Evolutionary conservation across 441 rosid genomes (phyloP).

Genomic region (Brassica balearica): DNA sequence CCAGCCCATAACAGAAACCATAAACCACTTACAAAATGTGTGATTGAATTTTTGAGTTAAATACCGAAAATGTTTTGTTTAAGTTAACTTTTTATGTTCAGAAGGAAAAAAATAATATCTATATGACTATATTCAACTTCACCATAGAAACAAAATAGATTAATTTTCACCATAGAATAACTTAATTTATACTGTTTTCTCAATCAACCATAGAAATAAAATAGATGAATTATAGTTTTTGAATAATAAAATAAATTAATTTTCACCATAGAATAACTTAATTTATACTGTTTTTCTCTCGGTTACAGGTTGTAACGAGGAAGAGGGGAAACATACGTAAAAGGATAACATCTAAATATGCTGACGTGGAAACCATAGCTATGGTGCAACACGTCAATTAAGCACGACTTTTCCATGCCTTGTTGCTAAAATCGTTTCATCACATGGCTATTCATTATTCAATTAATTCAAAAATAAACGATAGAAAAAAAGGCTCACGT

Average conservation of each 20-base stretch:
- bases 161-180: no score
- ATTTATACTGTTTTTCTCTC: slow-evolving; percentile 13
- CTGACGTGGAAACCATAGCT: slow-evolving; percentile 23
- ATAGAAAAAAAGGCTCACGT: slow-evolving; percentile 26
- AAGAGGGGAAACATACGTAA: slow-evolving; percentile 22
- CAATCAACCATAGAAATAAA: background rate
- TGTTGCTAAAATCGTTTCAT: slow-evolving; percentile 11
- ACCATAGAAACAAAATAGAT: background rate
- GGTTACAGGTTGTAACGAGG: slow-evolving; percentile 11
- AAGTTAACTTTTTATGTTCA: background rate
- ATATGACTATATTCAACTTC: background rate
- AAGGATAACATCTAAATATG: slow-evolving; percentile 13
- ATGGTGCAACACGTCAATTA: slow-evolving; percentile 37
- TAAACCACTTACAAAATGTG: background rate
- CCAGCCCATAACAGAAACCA: slow-evolving; percentile 1
- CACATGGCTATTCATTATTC: slow-evolving; percentile 4
- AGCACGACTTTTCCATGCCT: slow-evolving; percentile 16
- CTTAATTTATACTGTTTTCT: no score
- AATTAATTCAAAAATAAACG: background rate
- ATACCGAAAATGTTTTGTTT: background rate
- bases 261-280: background rate
- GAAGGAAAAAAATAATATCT: background rate
- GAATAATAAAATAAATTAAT: no score
- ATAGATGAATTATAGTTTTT: background rate
- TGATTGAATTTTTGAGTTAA: background rate